These are phyloP conservation scores for Suillus weaverae DNA, from an alignment of 768 basidiomycete genomes.

Conservation along the genomic window DNA sequence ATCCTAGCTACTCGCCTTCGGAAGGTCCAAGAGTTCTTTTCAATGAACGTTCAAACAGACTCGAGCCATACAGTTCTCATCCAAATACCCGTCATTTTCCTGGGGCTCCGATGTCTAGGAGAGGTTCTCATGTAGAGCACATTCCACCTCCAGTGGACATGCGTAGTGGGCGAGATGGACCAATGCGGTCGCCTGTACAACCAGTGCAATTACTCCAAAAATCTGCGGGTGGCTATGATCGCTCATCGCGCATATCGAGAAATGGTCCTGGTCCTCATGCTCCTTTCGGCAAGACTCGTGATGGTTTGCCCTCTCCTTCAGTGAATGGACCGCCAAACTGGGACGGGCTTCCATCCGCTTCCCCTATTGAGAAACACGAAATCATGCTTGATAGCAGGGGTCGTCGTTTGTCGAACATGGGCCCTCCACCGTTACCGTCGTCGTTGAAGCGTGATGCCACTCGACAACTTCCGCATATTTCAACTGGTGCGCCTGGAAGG, in stretches of 20 bases:
- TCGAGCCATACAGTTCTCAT: slow-evolving; percentile 77
- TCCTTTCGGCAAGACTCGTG: slow-evolving; percentile 9
- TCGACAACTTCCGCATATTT: slow-evolving; percentile 58
- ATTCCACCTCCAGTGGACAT: slow-evolving; percentile 39
- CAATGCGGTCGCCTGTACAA: slow-evolving; percentile 39
- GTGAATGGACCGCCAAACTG: slow-evolving; percentile 14
- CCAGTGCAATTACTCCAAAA: slow-evolving; percentile 66
- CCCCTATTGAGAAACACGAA: slow-evolving; percentile 33
- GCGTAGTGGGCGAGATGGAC: slow-evolving; percentile 46
- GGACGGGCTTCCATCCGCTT: slow-evolving; percentile 17
- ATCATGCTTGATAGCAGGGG: slow-evolving; percentile 31
- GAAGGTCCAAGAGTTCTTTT: slow-evolving; percentile 80
- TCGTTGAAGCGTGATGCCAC: slow-evolving; percentile 40
- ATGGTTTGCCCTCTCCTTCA: slow-evolving; percentile 41
- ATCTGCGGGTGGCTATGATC: slow-evolving; percentile 24
- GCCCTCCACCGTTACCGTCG: slow-evolving; percentile 49
- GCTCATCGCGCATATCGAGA: neutral
- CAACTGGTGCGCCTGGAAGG: slow-evolving; percentile 33
- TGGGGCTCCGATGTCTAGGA: slow-evolving; percentile 32
- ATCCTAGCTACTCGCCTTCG: slow-evolving; percentile 47
- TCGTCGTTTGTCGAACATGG: slow-evolving; percentile 47
- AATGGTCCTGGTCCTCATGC: slow-evolving; percentile 1
- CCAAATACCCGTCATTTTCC: slow-evolving; percentile 42
- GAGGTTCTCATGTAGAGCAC: slow-evolving; percentile 46
- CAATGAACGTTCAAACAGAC: slow-evolving; percentile 88